A percentile compares a stretch with the other conserved stretches of the same genome.
These are phyloP conservation scores for Penicillium sp. DNA, from an alignment of 2,329 filamentous ascomycete species.

Conservation along the genomic window DNA sequence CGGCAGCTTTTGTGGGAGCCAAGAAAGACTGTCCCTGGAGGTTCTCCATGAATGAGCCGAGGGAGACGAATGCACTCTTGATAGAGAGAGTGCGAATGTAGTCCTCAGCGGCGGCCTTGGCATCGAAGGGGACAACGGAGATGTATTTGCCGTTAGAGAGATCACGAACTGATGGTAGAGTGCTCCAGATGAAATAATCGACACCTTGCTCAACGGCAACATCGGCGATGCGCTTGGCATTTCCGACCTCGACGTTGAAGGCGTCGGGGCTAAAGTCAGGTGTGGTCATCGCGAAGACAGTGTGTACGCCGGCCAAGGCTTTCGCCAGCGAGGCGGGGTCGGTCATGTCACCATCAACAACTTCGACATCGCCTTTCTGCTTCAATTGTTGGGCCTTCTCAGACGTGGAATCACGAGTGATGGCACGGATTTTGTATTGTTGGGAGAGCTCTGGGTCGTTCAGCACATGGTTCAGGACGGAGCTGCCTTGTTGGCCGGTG, in stretches of 20 bases:
- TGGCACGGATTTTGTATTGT: conserved; percentile 53
- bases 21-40: not conserved
- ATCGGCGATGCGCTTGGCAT: conserved; percentile 42
- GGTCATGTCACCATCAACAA: conserved; percentile 53
- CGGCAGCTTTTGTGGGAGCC: not conserved
- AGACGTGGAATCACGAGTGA: conserved; percentile 53
- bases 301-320: conserved; percentile 48
- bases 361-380: conserved; percentile 48
- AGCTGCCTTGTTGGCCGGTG: conserved; percentile 61
- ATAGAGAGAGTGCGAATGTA: not conserved
- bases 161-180: not conserved
- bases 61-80: not conserved
- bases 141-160: not conserved
- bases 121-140: not conserved
- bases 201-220: conserved; percentile 17
- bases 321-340: conserved; percentile 41
- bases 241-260: conserved; percentile 26
- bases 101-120: not conserved
- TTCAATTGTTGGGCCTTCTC: conserved; percentile 45
- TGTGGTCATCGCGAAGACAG: conserved; percentile 51
- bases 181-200: not conserved
- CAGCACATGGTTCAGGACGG: conserved; percentile 50
- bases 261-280: conserved; percentile 37
- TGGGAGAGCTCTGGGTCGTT: conserved; percentile 45
- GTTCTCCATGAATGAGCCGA: not conserved